Percentiles rank a stretch among this genome's conserved stretches.
Evolutionary conservation across 306 rosid species (phyloP).

Genomic region (Cucurbita ficifolia): DNA sequence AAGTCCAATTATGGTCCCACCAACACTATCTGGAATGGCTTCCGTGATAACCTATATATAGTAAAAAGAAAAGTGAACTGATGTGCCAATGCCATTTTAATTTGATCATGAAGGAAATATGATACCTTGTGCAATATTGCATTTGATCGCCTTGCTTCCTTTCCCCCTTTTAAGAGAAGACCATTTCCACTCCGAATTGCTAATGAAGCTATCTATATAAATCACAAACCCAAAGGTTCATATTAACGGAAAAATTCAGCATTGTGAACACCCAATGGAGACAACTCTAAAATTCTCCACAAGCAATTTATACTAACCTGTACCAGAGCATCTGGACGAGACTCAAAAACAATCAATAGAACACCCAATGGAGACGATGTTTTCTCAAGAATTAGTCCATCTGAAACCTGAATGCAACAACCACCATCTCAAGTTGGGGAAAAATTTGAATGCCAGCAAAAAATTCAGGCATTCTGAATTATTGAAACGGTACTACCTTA

Average conservation of each 20-base stretch:
- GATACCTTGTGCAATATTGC: constrained; percentile 75
- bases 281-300: not conserved
- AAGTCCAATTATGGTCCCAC: constrained; percentile 77
- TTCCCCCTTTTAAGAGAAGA: constrained; percentile 95
- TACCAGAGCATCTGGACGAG: constrained; percentile 95
- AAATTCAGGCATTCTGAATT: not conserved
- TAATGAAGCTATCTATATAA: constrained; percentile 78
- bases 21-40: constrained; percentile 85
- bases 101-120: constrained; percentile 9
- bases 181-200: constrained; percentile 96
- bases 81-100: not conserved
- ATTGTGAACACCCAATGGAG: not conserved
- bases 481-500: not conserved
- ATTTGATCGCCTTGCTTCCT: constrained; percentile 94
- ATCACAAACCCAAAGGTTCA: not conserved
- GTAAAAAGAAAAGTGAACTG: constrained; percentile 3
- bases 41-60: constrained; percentile 54
- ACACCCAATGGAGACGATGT: constrained; percentile 91
- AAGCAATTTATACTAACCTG: constrained; percentile 39
- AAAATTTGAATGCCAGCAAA: not conserved
- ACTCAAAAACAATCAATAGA: constrained; percentile 82
- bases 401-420: constrained; percentile 55
- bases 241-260: not conserved
- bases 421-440: constrained; percentile 13
- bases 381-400: constrained; percentile 84